A percentile compares a stretch with the other conserved stretches of the same genome.
Conservation (phyloP, 257 asterid genomes). For the Salvia hispanica region DNA sequence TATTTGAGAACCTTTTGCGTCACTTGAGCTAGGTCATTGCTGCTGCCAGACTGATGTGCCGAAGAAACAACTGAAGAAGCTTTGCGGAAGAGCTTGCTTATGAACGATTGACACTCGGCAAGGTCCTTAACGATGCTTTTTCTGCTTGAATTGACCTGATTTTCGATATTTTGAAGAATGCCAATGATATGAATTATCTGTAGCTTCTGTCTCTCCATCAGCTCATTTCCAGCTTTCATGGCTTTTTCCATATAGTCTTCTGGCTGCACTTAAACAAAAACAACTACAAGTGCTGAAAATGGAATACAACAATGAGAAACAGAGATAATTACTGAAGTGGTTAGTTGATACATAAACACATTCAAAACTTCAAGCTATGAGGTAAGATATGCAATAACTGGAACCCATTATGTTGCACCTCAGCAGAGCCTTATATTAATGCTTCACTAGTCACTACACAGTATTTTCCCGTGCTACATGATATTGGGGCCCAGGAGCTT, state of each 20-base stretch:
- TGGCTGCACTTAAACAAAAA: slow-evolving; percentile 41
- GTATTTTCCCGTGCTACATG: neutral
- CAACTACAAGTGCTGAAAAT: neutral
- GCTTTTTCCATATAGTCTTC: slow-evolving; percentile 48
- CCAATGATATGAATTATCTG: slow-evolving; percentile 57
- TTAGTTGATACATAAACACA: slow-evolving; percentile 14
- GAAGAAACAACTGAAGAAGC: slow-evolving; percentile 54
- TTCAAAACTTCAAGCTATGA: slow-evolving; percentile 1
- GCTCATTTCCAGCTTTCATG: slow-evolving; percentile 52
- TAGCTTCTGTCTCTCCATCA: slow-evolving; percentile 58
- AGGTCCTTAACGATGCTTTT: slow-evolving; percentile 56
- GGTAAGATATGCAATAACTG: slow-evolving; percentile 17
- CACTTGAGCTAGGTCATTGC: slow-evolving; percentile 39
- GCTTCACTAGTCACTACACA: neutral
- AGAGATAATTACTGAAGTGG: neutral
- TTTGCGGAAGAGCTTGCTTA: slow-evolving; percentile 49
- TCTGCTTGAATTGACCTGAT: slow-evolving; percentile 67
- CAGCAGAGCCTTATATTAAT: neutral
- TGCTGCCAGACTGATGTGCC: slow-evolving; percentile 43
- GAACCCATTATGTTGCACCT: slow-evolving; percentile 13
- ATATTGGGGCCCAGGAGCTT: neutral
- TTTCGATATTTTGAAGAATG: slow-evolving; percentile 61
- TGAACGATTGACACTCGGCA: slow-evolving; percentile 44
- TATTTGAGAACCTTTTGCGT: slow-evolving; percentile 54
- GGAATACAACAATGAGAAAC: neutral